Conservation (phyloP, 2,329 filamentous ascomycete genomes). For the Emergomyces orientalis region DNA sequence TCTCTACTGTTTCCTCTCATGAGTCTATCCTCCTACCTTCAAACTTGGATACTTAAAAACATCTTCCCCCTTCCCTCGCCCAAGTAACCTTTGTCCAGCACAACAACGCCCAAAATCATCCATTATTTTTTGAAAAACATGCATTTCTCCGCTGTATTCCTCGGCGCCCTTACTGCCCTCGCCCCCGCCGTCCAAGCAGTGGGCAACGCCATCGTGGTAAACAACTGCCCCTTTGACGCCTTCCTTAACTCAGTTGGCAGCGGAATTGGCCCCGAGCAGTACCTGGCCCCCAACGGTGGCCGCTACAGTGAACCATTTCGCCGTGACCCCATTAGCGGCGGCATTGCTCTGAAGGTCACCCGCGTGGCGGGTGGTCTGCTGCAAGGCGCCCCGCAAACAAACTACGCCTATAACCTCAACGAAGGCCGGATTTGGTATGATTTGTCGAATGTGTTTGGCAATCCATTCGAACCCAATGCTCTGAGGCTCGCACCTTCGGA, state of each 20-base stretch:
- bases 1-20: background rate
- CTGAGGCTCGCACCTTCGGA: conserved; percentile 22
- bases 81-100: background rate
- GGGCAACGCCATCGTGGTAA: conserved; percentile 29
- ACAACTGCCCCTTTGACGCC: conserved; percentile 26
- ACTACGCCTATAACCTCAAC: conserved; percentile 35
- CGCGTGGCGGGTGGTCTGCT: conserved; percentile 28
- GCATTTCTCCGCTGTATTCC: conserved; percentile 12
- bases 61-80: background rate
- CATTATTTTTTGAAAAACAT: conserved; percentile 10
- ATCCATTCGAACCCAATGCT: conserved; percentile 29
- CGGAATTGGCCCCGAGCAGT: conserved; percentile 18
- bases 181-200: conserved; percentile 23
- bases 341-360: conserved; percentile 37
- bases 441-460: conserved; percentile 36
- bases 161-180: conserved; percentile 14
- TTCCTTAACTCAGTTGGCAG: conserved; percentile 34
- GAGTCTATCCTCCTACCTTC: background rate
- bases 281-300: conserved; percentile 22
- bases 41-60: background rate
- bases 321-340: conserved; percentile 31
- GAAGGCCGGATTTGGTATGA: conserved; percentile 34
- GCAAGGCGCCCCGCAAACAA: conserved; percentile 30
- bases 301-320: conserved; percentile 30
- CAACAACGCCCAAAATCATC: background rate